These are phyloP conservation scores for Botrytis hyacinthi DNA, from an alignment of 2,329 filamentous ascomycete genomes.

Conservation along the genomic window DNA sequence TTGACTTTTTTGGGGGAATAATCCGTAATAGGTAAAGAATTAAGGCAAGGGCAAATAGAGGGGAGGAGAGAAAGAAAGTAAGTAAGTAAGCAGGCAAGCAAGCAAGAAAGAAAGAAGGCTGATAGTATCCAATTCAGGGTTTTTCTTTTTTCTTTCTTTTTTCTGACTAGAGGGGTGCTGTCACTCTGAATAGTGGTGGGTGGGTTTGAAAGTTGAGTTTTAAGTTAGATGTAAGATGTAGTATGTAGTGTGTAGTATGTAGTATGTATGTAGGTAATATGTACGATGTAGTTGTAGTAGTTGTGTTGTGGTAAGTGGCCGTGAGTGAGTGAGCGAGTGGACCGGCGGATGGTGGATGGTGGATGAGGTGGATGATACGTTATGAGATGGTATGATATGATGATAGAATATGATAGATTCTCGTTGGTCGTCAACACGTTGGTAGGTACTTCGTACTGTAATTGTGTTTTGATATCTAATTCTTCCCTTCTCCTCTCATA, in stretches of 20 bases:
- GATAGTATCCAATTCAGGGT: not conserved
- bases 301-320: not conserved
- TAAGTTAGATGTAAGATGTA: not conserved
- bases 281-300: not conserved
- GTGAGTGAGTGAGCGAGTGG: not conserved
- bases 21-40: not conserved
- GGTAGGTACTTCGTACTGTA: not conserved
- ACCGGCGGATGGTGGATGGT: not conserved
- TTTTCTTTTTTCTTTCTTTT: not conserved
- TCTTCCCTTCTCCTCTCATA: not conserved
- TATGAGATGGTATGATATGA: not conserved
- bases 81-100: not conserved
- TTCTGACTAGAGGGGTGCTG: not conserved
- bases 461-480: not conserved
- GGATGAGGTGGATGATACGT: too few species aligned
- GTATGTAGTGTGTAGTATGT: not conserved
- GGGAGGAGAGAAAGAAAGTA: not conserved
- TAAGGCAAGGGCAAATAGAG: not conserved
- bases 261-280: not conserved
- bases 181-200: not conserved
- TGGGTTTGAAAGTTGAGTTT: not conserved
- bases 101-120: conserved; percentile 1
- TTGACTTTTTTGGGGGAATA: not conserved
- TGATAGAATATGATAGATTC: not conserved
- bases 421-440: not conserved